A percentile compares a stretch with the other conserved stretches of the same genome.
phyloP scores from a whole-genome alignment of 768 basidiomycete genomes.

The Amanita molliuscula region DNA sequence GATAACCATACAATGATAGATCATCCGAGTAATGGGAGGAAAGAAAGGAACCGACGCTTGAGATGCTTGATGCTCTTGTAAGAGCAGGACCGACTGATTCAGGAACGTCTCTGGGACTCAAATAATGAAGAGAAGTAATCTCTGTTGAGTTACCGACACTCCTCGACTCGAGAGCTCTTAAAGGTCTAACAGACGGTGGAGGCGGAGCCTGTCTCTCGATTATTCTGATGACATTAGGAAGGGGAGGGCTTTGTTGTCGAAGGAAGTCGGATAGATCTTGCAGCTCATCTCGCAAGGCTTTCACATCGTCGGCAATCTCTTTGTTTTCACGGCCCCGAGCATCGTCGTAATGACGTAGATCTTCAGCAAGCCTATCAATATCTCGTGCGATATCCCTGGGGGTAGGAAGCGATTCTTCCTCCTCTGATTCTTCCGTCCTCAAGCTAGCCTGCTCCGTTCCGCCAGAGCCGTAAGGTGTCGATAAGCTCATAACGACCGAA shows the following conservation, averaged over 20 bases:
- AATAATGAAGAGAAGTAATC: constrained; percentile 2
- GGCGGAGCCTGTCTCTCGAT: background rate
- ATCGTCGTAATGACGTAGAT: constrained; percentile 44
- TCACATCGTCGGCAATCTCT: constrained; percentile 57
- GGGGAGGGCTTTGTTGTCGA: constrained; percentile 25
- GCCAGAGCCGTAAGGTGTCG: constrained; percentile 29
- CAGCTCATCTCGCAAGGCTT: constrained; percentile 60
- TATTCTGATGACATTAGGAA: constrained; percentile 15
- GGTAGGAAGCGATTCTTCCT: constrained; percentile 30
- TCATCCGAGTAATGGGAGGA: constrained; percentile 73
- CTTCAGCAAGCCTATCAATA: constrained; percentile 40
- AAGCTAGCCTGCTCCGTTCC: constrained; percentile 22
- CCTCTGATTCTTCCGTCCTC: constrained; percentile 16
- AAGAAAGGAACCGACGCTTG: constrained; percentile 30
- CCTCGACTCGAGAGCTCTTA: background rate
- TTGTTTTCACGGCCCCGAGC: constrained; percentile 52
- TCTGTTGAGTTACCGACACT: constrained; percentile 4
- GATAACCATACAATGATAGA: constrained; percentile 26
- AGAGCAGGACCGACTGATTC: constrained; percentile 13
- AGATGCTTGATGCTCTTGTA: constrained; percentile 29
- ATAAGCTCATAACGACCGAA: constrained; percentile 26
- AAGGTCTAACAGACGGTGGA: background rate
- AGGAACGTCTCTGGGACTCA: background rate
- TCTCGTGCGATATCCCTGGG: constrained; percentile 42
- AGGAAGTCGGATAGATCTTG: constrained; percentile 50